Conservation (phyloP, 306 rosid species). For the Cicer pinnatifidum region DNA sequence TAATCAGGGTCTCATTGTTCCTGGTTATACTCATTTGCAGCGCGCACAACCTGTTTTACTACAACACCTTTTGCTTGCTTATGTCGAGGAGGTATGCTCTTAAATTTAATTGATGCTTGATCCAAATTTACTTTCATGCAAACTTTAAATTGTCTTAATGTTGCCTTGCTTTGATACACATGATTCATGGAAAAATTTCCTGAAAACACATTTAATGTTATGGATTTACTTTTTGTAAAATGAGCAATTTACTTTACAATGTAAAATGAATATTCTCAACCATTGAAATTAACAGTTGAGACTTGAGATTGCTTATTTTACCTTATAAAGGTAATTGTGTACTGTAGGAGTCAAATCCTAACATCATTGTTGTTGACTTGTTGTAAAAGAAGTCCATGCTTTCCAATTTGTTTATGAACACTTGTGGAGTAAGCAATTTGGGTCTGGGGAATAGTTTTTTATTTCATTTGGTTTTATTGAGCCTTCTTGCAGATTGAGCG, state of each 20-base stretch:
- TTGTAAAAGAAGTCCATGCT: neutral
- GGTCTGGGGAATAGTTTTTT: constrained; percentile 4
- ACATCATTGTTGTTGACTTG: constrained; percentile 4
- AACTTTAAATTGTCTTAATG: neutral
- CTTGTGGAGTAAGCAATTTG: neutral
- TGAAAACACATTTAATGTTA: neutral
- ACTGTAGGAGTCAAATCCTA: neutral
- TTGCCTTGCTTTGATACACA: neutral
- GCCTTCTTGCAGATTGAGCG: constrained; percentile 81
- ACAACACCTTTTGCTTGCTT: constrained; percentile 84
- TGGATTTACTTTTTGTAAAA: neutral
- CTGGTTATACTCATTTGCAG: constrained; percentile 93
- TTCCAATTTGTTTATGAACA: neutral
- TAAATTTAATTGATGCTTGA: neutral
- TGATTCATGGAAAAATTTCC: neutral
- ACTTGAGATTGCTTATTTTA: neutral
- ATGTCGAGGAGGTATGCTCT: constrained; percentile 84
- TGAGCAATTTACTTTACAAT: neutral
- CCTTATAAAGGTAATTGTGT: neutral
- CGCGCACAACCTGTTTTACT: constrained; percentile 91
- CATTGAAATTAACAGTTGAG: neutral
- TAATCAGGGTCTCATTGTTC: constrained; percentile 82
- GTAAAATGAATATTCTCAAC: neutral
- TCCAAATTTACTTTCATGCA: neutral
- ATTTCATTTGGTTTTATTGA: neutral